phyloP scores from a whole-genome alignment of 1,284 basidiomycete species.

The Porogramme epimiltina region DNA sequence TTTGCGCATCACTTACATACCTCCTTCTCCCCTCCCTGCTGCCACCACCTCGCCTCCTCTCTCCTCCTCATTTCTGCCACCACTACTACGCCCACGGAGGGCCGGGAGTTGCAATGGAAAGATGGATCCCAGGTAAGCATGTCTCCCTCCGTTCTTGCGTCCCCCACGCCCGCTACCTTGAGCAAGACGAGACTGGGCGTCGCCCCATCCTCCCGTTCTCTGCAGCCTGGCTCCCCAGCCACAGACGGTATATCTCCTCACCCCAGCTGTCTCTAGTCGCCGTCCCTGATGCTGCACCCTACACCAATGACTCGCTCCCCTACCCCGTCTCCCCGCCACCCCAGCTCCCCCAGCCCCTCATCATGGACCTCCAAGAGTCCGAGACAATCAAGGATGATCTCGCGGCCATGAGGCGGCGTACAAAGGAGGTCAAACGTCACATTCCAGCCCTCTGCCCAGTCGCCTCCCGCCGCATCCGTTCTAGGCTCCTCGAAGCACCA shows the following conservation, averaged over 20 bases:
- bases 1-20: too few relatives aligned
- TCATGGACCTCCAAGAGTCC: conserved; percentile 49
- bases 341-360: conserved; percentile 58
- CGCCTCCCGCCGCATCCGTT: conserved; percentile 22
- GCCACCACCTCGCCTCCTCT: too few relatives aligned
- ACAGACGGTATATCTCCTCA: conserved; percentile 27
- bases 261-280: conserved; percentile 26
- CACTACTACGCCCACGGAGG: too few relatives aligned
- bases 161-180: too few relatives aligned
- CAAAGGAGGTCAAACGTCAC: conserved; percentile 53
- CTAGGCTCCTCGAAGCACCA: conserved; percentile 16
- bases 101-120: too few relatives aligned
- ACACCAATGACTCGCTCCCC: conserved; percentile 13
- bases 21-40: too few relatives aligned
- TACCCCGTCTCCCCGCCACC: conserved; percentile 38
- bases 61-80: too few relatives aligned
- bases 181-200: too few relatives aligned
- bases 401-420: conserved; percentile 38
- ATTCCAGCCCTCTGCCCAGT: conserved; percentile 19
- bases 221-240: conserved; percentile 24
- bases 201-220: too few relatives aligned
- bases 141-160: too few relatives aligned
- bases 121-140: too few relatives aligned
- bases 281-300: conserved; percentile 12
- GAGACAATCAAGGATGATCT: conserved; percentile 57